Evolutionary conservation across 495 filamentous ascomycete species (phyloP).

Genomic region (Letharia lupina): DNA sequence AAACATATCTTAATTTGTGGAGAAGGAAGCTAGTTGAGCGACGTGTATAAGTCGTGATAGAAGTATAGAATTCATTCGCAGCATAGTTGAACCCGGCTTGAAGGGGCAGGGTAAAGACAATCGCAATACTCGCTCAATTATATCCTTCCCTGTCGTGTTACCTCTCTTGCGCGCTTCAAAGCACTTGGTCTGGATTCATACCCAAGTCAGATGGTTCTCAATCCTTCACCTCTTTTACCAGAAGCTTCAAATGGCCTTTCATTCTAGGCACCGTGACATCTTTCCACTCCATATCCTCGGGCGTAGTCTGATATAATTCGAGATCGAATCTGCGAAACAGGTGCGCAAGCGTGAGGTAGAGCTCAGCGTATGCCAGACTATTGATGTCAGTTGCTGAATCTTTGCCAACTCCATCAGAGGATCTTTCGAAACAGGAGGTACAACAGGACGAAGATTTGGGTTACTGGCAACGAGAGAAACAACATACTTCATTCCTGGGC

Average conservation of each 20-base stretch:
- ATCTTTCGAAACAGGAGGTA: neutral
- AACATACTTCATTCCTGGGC: constrained; percentile 36
- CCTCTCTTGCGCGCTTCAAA: neutral
- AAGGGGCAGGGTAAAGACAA: neutral
- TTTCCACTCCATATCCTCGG: constrained; percentile 28
- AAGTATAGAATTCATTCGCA: neutral
- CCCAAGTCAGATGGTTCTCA: neutral
- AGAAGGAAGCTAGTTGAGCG: too few relatives aligned
- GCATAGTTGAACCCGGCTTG: neutral
- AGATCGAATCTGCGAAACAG: constrained; percentile 33
- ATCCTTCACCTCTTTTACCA: neutral
- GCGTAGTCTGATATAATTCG: constrained; percentile 31
- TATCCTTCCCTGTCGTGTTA: too few relatives aligned
- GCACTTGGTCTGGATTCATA: neutral
- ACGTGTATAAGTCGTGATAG: too few relatives aligned
- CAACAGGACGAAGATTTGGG: neutral
- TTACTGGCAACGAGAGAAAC: neutral
- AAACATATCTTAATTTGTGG: too few relatives aligned
- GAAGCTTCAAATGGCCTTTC: neutral
- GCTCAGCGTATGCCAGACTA: constrained; percentile 35
- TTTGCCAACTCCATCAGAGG: neutral
- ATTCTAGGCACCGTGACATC: constrained; percentile 1
- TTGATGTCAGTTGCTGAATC: neutral
- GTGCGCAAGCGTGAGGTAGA: constrained; percentile 34
- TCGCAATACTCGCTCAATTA: neutral